Conservation (phyloP, 495 filamentous ascomycete species). For the Aspergillus ellipticus region DNA sequence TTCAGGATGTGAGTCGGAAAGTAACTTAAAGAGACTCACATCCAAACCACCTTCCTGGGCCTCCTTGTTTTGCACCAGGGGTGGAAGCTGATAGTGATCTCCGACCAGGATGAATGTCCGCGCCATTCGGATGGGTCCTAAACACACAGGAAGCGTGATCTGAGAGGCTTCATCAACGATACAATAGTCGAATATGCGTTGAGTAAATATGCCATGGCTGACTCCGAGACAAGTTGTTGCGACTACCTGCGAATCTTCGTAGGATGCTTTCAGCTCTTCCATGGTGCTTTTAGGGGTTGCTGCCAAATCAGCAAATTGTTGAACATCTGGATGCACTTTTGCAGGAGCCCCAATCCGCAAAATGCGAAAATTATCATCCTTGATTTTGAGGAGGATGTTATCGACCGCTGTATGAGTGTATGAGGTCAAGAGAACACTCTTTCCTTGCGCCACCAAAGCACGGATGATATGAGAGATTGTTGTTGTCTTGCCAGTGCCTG, state of each 20-base stretch:
- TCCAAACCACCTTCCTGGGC: slow-evolving; percentile 85
- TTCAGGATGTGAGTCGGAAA: slow-evolving; percentile 81
- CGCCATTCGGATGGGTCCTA: slow-evolving; percentile 91
- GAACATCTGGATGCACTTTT: slow-evolving; percentile 84
- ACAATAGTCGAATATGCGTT: slow-evolving; percentile 93
- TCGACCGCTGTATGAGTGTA: slow-evolving; percentile 98
- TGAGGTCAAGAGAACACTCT: slow-evolving; percentile 87
- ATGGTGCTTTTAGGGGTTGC: slow-evolving; percentile 66
- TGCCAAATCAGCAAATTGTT: slow-evolving; percentile 74
- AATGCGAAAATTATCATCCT: slow-evolving; percentile 71
- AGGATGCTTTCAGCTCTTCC: slow-evolving; percentile 76
- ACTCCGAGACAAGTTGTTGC: slow-evolving; percentile 93
- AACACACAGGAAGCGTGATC: slow-evolving; percentile 89
- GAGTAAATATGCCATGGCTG: slow-evolving; percentile 80
- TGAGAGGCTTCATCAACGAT: slow-evolving; percentile 98
- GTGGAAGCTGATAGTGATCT: slow-evolving; percentile 93
- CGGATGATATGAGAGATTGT: slow-evolving; percentile 97
- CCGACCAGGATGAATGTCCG: slow-evolving; percentile 93
- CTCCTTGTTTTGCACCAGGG: slow-evolving; percentile 86
- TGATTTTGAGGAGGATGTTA: slow-evolving; percentile 92
- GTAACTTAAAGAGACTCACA: slow-evolving; percentile 85
- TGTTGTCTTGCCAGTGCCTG: slow-evolving; percentile 95
- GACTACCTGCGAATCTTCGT: slow-evolving; percentile 80
- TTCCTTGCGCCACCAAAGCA: slow-evolving; percentile 81
- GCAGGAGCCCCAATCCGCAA: slow-evolving; percentile 76